These are phyloP conservation scores for Capronia epimyces DNA, from an alignment of 2,329 filamentous ascomycete species.

Conservation along the genomic window DNA sequence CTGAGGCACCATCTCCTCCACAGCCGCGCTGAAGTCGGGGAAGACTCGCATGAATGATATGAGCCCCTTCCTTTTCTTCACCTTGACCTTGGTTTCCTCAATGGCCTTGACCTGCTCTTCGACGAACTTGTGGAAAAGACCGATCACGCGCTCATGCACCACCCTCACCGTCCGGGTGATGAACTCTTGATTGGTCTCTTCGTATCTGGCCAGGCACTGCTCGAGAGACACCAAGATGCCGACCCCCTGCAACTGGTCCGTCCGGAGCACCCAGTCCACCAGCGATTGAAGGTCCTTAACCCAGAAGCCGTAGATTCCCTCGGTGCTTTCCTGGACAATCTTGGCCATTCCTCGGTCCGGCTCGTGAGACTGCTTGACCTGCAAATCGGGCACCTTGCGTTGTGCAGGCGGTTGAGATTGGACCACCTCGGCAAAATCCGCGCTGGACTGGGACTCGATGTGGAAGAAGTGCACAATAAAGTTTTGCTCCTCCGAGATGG, in stretches of 20 bases:
- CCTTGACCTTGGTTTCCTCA: constrained; percentile 97
- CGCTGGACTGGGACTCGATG: constrained; percentile 72
- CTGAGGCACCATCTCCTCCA: constrained; percentile 74
- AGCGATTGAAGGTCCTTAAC: constrained; percentile 70
- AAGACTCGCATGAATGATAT: constrained; percentile 94
- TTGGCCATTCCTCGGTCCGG: constrained; percentile 82
- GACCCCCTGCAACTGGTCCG: constrained; percentile 85
- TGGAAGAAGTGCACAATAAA: constrained; percentile 98
- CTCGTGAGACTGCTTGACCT: constrained; percentile 71
- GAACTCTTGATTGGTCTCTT: constrained; percentile 91
- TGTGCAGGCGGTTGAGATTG: constrained; percentile 59
- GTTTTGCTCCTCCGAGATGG: constrained; percentile 91
- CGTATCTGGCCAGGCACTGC: constrained; percentile 68
- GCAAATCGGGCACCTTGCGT: constrained; percentile 67
- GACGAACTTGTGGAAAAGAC: constrained; percentile 78
- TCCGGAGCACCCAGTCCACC: constrained; percentile 74
- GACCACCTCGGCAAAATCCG: constrained; percentile 80
- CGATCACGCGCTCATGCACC: constrained; percentile 66
- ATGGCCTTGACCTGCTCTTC: constrained; percentile 94
- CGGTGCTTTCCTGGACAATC: constrained; percentile 79
- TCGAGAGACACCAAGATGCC: constrained; percentile 78
- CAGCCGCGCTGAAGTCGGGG: constrained; percentile 72
- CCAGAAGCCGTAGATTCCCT: constrained; percentile 79
- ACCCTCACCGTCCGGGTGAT: constrained; percentile 74
- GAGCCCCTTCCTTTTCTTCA: constrained; percentile 96